phyloP scores from a whole-genome alignment of 768 basidiomycete genomes.

The Zangia roseola region DNA sequence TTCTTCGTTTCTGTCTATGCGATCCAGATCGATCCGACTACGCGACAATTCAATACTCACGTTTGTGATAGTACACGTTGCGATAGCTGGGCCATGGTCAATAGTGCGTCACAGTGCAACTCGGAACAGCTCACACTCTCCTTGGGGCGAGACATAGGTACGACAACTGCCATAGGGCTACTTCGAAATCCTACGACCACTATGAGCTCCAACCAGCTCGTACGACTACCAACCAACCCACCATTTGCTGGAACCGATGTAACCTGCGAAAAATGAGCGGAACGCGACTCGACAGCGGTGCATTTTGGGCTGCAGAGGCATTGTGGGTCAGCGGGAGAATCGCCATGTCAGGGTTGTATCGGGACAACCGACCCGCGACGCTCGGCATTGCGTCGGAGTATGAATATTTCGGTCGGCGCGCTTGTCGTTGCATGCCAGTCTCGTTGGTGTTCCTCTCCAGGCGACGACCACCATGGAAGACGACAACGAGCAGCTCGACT shows the following conservation, averaged over 20 bases:
- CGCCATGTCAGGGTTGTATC: slow-evolving; percentile 26
- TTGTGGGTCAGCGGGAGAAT: slow-evolving; percentile 31
- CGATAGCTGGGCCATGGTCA: slow-evolving; percentile 60
- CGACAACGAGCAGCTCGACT: slow-evolving; percentile 69
- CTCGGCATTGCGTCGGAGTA: slow-evolving; percentile 24
- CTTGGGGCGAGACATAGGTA: slow-evolving; percentile 91
- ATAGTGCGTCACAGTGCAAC: background rate
- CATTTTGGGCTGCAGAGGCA: slow-evolving; percentile 10
- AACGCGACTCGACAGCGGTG: slow-evolving; percentile 49
- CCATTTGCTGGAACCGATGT: slow-evolving; percentile 87
- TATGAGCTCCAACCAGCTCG: slow-evolving; percentile 1
- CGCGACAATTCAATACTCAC: slow-evolving; percentile 43
- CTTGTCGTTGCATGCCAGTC: background rate
- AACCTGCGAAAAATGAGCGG: slow-evolving; percentile 80
- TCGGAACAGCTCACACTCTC: slow-evolving; percentile 66
- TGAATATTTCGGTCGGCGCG: slow-evolving; percentile 17
- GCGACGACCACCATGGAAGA: slow-evolving; percentile 51
- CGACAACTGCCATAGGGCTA: slow-evolving; percentile 94
- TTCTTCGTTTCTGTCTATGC: slow-evolving; percentile 84
- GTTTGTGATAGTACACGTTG: slow-evolving; percentile 97
- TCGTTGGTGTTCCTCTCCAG: slow-evolving; percentile 15
- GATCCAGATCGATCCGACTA: background rate
- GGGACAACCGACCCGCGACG: slow-evolving; percentile 13
- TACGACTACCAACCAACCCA: slow-evolving; percentile 28
- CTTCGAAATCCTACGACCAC: slow-evolving; percentile 80